Percentiles rank a stretch among this genome's conserved stretches.
These are phyloP conservation scores for Acephala macrosclerotiorum DNA, from an alignment of 2,329 filamentous ascomycete species.

Conservation along the genomic window DNA sequence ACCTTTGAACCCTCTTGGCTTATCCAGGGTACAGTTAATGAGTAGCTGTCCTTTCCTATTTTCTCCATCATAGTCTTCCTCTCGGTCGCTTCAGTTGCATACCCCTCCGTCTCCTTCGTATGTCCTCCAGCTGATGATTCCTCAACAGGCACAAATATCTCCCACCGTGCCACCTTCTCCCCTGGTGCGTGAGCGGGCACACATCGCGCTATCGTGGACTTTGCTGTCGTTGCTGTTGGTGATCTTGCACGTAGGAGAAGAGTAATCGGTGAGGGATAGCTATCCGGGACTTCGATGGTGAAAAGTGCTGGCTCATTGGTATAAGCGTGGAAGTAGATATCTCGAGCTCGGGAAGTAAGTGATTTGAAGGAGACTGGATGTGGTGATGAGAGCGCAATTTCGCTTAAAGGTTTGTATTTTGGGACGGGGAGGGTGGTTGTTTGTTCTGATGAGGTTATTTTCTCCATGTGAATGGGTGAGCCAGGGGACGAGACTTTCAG, in stretches of 20 bases:
- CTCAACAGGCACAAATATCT: background rate
- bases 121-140: background rate
- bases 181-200: background rate
- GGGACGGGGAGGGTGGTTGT: background rate
- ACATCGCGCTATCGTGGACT: background rate
- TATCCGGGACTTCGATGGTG: background rate
- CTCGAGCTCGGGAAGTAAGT: background rate
- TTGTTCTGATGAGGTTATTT: background rate
- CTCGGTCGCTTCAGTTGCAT: too few relatives aligned
- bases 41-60: background rate
- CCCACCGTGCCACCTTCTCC: background rate
- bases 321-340: background rate
- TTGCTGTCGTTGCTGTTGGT: background rate
- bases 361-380: slow-evolving; percentile 1
- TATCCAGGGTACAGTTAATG: background rate
- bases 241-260: background rate
- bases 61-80: background rate
- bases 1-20: background rate
- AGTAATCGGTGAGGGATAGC: background rate
- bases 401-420: background rate
- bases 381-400: background rate
- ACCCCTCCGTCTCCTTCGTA: background rate
- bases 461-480: background rate
- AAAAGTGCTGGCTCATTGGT: background rate
- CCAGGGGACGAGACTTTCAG: background rate